Evolutionary conservation across 129 eudicot genomes (phyloP), one percentile per base, ranked within the genome.

Genomic region (Escallonia rubra): DNA sequence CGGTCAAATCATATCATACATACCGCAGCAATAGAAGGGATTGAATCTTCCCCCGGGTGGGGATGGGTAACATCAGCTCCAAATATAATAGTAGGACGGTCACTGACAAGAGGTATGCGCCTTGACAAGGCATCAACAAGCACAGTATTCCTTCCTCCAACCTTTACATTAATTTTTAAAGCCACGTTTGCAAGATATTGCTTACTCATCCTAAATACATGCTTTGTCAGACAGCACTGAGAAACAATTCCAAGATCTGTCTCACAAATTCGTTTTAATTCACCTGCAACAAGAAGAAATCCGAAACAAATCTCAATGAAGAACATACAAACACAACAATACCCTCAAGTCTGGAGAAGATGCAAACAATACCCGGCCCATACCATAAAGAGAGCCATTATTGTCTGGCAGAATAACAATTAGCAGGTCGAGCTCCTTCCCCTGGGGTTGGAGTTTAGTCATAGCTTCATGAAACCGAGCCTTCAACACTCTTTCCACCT

Each of bases 11-110:
- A 12, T 41, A 53, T 61, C 16, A 57, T 3, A 12, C 79, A 6
- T 82, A 94, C 99, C 63, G 99, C 99, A 11, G 99, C 99, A 70
- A 94, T 94, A 0, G 99, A 94, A 10, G 99, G 99, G 57, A 97
- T 94, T 4, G 97, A 89, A 77, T 94, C 97, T 79, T 94, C 99
- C 57, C 99, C 99, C 1, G 97, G 97, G 41, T 90, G 97, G 45
- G 99, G 99, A 67, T 94, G 99, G 45, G 99, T 94, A 41, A 94
- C 99, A 81, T 89, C 97, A 69, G 99, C 99, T 78, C 99, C 99
- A 76, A 94, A 94, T 11, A 94, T 94, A 50, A 94, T 94, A 5
- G 99, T 94, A 1, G 97, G 93, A 43, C 59, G 51, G 49, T 94
- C 97, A 46, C 96, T 90, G 66, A 94, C 97, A 43, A 84, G 79